A percentile compares a stretch with the other conserved stretches of the same genome.
phyloP scores from a whole-genome alignment of 2,329 filamentous ascomycete species.

The Cladophialophora carrionii region DNA sequence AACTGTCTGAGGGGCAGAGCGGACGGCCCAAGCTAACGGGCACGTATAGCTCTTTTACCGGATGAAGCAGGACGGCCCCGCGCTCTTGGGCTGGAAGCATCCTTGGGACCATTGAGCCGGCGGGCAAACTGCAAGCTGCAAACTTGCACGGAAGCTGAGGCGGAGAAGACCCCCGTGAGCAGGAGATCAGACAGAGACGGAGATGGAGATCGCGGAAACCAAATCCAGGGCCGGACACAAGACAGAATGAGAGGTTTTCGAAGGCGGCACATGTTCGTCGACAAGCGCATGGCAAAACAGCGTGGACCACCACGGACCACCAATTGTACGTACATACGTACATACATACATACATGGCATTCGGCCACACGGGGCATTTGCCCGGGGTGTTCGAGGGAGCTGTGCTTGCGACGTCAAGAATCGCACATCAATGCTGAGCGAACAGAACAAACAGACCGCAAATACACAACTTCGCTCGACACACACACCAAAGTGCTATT shows the following conservation, averaged over 20 bases:
- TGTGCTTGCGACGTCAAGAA: neutral
- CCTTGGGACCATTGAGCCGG: slow-evolving; percentile 82
- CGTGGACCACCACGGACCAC: neutral
- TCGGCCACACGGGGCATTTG: neutral
- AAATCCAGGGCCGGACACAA: neutral
- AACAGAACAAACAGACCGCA: neutral
- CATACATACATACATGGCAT: neutral
- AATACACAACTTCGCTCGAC: neutral
- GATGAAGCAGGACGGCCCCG: slow-evolving; percentile 93
- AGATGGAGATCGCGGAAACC: neutral
- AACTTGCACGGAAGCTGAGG: neutral
- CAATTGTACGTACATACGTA: slow-evolving; percentile 5
- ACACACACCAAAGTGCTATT: neutral
- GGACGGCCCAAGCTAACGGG: slow-evolving; percentile 18
- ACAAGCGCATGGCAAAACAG: neutral
- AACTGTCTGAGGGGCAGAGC: neutral
- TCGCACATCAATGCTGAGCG: neutral
- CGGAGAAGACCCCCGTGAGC: neutral
- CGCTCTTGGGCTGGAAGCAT: slow-evolving; percentile 89
- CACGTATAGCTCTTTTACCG: slow-evolving; percentile 85
- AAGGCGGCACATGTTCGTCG: neutral
- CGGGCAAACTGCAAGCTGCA: too few species aligned
- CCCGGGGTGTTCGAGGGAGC: neutral
- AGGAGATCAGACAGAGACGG: neutral
- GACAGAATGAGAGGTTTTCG: neutral